A percentile compares a stretch with the other conserved stretches of the same genome.
Conservation (phyloP, 1,284 basidiomycete species). For the Ceraceosorus guamensis region DNA sequence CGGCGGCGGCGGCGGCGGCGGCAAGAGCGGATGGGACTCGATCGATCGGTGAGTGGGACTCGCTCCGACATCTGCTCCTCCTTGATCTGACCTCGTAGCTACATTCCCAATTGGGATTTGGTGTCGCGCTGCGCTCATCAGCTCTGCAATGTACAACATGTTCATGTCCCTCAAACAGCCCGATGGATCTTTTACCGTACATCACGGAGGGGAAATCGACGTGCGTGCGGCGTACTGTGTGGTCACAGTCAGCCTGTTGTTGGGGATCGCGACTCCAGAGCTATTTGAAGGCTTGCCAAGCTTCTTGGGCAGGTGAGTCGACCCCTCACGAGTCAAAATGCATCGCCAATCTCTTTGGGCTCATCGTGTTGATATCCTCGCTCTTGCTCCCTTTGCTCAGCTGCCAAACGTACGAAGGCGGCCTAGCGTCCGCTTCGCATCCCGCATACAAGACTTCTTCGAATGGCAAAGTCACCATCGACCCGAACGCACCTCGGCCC, state of each 20-base stretch:
- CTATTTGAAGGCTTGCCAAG: constrained; percentile 58
- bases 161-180: constrained; percentile 87
- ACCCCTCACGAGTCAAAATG: too few species aligned
- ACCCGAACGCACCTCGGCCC: constrained; percentile 46
- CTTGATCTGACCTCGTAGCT: too few species aligned
- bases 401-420: constrained; percentile 97
- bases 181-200: constrained; percentile 89
- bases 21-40: constrained; percentile 46
- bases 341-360: too few species aligned
- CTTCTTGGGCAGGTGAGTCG: constrained; percentile 59
- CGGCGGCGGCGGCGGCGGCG: constrained; percentile 49
- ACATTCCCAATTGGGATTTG: neutral
- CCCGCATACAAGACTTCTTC: too few species aligned
- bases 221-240: constrained; percentile 76
- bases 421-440: constrained; percentile 77
- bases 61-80: too few species aligned
- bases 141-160: constrained; percentile 68
- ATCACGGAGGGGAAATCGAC: constrained; percentile 82
- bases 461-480: constrained; percentile 14
- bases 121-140: neutral
- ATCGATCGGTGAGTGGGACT: constrained; percentile 47
- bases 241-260: constrained; percentile 61
- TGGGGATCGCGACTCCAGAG: constrained; percentile 79
- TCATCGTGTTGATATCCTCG: too few species aligned
- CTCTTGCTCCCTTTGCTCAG: too few species aligned